phyloP scores from a whole-genome alignment of 257 asterid genomes.

The Lantana camara region DNA sequence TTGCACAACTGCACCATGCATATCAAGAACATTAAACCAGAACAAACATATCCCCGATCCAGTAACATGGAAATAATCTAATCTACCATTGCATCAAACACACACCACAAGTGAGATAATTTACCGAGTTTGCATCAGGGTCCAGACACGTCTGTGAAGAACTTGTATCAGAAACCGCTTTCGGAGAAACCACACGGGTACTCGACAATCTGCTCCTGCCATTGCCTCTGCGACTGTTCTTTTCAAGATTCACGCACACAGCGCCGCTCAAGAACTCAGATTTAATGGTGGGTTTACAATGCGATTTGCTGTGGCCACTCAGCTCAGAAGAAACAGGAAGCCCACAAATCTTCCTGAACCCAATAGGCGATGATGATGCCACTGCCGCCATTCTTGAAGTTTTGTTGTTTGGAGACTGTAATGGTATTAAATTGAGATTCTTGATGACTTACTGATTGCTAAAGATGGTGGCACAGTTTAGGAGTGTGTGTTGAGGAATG shows the following conservation, averaged over 20 bases:
- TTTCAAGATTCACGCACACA: constrained; percentile 24
- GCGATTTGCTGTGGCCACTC: constrained; percentile 26
- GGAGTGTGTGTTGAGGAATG: constrained; percentile 42
- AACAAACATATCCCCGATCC: background rate
- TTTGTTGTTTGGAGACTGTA: background rate
- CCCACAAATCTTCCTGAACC: constrained; percentile 33
- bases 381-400: constrained; percentile 44
- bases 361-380: constrained; percentile 47
- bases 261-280: constrained; percentile 49
- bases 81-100: background rate
- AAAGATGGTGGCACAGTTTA: constrained; percentile 6
- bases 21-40: constrained; percentile 16
- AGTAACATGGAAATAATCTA: background rate
- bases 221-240: background rate
- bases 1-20: constrained; percentile 8
- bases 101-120: constrained; percentile 13
- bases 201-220: constrained; percentile 24
- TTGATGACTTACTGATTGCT: background rate
- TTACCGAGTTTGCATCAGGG: constrained; percentile 63
- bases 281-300: constrained; percentile 31
- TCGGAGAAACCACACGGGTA: constrained; percentile 54
- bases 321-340: constrained; percentile 29
- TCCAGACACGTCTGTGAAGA: constrained; percentile 64
- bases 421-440: background rate
- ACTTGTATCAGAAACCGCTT: constrained; percentile 62